Evolutionary conservation across 2,329 filamentous ascomycete species (phyloP).

Genomic region (Xylariaceae sp.): DNA sequence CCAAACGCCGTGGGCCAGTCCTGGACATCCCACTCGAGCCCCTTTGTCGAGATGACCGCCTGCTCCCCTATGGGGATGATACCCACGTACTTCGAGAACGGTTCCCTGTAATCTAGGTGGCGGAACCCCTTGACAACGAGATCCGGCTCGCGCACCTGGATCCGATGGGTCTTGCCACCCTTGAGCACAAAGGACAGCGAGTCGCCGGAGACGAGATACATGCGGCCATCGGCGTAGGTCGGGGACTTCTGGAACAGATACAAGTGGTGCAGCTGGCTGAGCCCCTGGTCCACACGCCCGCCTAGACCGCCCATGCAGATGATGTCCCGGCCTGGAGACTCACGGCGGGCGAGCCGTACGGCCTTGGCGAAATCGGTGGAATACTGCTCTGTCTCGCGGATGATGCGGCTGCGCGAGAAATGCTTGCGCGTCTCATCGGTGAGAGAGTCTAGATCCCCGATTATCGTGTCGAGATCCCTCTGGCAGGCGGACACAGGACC

Average conservation of each 20-base stretch:
- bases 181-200: conserved; percentile 80
- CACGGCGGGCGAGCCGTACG: conserved; percentile 37
- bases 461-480: conserved; percentile 65
- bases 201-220: conserved; percentile 78
- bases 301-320: conserved; percentile 80
- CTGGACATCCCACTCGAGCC: conserved; percentile 85
- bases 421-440: conserved; percentile 49
- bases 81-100: conserved; percentile 76
- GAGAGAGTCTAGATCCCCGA: conserved; percentile 90
- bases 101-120: conserved; percentile 28
- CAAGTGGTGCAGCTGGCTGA: conserved; percentile 84
- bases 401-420: conserved; percentile 66
- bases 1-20: conserved; percentile 77
- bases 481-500: conserved; percentile 24
- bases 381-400: conserved; percentile 74
- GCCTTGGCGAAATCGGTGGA: conserved; percentile 91
- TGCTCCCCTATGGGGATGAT: conserved; percentile 81
- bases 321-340: conserved; percentile 49
- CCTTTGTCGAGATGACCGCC: conserved; percentile 71
- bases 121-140: neutral
- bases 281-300: conserved; percentile 86
- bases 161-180: conserved; percentile 50
- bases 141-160: conserved; percentile 54
- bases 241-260: conserved; percentile 55
- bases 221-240: conserved; percentile 47